A percentile compares a stretch with the other conserved stretches of the same genome.
Evolutionary conservation across 2,329 filamentous ascomycete species (phyloP).

Genomic region (Fusarium tjaetaba): DNA sequence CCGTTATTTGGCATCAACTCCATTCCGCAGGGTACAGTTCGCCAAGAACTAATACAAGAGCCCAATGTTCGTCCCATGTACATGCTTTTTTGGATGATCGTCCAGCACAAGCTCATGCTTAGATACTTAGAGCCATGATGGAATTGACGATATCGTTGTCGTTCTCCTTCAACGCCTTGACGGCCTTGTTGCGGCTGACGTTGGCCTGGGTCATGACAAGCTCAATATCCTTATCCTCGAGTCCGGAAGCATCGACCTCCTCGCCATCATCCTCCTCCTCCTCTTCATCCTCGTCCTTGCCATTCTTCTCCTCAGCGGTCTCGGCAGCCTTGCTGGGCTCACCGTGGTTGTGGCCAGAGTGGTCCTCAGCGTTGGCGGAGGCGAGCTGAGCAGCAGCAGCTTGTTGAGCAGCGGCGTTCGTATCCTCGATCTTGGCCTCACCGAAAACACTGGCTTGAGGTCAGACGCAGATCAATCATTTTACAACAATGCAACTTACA

Average conservation of each 20-base stretch:
- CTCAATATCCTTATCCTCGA: constrained; percentile 99
- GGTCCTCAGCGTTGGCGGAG: constrained; percentile 71
- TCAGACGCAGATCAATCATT: neutral
- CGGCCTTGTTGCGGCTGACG: constrained; percentile 96
- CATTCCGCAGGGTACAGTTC: constrained; percentile 39
- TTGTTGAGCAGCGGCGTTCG: constrained; percentile 97
- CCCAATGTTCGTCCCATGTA: constrained; percentile 41
- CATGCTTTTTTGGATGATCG: constrained; percentile 40
- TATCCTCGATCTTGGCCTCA: constrained; percentile 99
- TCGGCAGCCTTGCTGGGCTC: constrained; percentile 72
- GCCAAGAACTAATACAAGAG: constrained; percentile 47
- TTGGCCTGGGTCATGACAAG: constrained; percentile 98
- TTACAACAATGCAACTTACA: constrained; percentile 70
- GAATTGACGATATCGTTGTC: constrained; percentile 99
- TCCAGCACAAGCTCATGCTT: constrained; percentile 45
- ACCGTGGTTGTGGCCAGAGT: constrained; percentile 77
- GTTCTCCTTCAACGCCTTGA: constrained; percentile 99
- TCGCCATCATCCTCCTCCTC: constrained; percentile 93
- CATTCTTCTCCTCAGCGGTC: constrained; percentile 75
- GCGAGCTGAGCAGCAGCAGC: constrained; percentile 96
- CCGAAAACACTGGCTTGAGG: constrained; percentile 84
- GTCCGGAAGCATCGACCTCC: constrained; percentile 92
- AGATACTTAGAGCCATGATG: constrained; percentile 97
- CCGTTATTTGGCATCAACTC: constrained; percentile 44
- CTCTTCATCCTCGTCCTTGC: constrained; percentile 83